Evolutionary conservation across 148 eudicot species (phyloP).

Genomic region (Fagopyrum esculentum): DNA sequence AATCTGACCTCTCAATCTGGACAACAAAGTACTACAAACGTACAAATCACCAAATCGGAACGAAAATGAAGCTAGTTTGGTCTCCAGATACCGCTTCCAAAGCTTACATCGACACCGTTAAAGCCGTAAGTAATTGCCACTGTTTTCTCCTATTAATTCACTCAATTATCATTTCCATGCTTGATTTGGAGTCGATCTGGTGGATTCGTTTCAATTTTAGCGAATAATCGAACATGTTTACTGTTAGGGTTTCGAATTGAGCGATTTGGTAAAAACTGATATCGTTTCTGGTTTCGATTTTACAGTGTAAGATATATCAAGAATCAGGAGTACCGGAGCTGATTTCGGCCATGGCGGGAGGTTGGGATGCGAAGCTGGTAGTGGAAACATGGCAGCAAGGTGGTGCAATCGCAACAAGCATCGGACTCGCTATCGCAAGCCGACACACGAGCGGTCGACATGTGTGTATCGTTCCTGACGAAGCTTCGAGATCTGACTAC

Average conservation of each 20-base stretch:
- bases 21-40: not conserved
- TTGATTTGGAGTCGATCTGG: not conserved
- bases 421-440: constrained; percentile 31
- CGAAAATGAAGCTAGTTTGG: constrained; percentile 78
- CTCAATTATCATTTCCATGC: not conserved
- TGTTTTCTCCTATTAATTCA: not conserved
- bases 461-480: constrained; percentile 32
- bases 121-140: constrained; percentile 42
- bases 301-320: constrained; percentile 23
- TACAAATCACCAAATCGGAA: constrained; percentile 1
- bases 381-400: constrained; percentile 24
- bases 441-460: constrained; percentile 33
- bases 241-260: not conserved
- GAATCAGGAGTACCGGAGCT: constrained; percentile 32
- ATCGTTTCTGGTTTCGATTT: not conserved
- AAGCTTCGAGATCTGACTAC: constrained; percentile 1
- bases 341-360: constrained; percentile 44
- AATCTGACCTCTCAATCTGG: not conserved
- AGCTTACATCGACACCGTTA: constrained; percentile 75
- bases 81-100: constrained; percentile 70
- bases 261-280: not conserved
- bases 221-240: not conserved
- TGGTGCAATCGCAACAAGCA: constrained; percentile 19
- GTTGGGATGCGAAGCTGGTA: constrained; percentile 33
- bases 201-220: not conserved